These are phyloP conservation scores for Logfia minima DNA, from an alignment of 129 eudicot genomes.

Conservation along the genomic window DNA sequence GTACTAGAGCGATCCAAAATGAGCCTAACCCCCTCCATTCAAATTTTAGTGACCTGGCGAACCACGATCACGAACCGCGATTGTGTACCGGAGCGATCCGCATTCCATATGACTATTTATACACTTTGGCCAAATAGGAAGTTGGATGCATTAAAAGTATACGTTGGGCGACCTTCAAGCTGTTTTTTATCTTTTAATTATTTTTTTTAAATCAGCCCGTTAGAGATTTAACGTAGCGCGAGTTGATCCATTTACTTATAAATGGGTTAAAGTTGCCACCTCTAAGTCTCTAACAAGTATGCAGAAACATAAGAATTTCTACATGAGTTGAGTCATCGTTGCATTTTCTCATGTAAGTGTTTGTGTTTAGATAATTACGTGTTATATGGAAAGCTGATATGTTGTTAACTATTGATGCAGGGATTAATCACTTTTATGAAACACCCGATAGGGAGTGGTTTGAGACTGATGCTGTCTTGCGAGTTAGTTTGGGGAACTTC, in stretches of 20 bases:
- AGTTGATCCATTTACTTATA: not conserved
- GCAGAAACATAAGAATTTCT: not conserved
- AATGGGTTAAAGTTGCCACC: not conserved
- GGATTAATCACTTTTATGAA: constrained; percentile 92
- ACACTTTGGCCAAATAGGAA: not conserved
- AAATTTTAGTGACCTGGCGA: no score
- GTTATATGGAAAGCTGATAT: not conserved
- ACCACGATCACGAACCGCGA: no score
- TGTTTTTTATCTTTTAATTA: not conserved
- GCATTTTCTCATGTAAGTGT: constrained; percentile 7
- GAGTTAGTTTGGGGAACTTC: constrained; percentile 98
- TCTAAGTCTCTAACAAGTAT: not conserved
- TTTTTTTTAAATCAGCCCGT: not conserved
- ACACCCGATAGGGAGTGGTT: constrained; percentile 98
- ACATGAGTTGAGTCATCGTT: constrained; percentile 4
- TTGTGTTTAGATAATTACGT: not conserved
- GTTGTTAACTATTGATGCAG: constrained; percentile 42
- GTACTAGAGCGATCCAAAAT: no score
- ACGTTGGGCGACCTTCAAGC: not conserved
- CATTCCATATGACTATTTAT: no score
- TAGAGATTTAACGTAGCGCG: not conserved
- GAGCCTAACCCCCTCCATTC: no score
- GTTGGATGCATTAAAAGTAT: not conserved
- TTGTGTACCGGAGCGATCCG: no score
- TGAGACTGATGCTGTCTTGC: constrained; percentile 96